phyloP scores from a whole-genome alignment of 768 basidiomycete species.

The Aureoboletus auriporus region DNA sequence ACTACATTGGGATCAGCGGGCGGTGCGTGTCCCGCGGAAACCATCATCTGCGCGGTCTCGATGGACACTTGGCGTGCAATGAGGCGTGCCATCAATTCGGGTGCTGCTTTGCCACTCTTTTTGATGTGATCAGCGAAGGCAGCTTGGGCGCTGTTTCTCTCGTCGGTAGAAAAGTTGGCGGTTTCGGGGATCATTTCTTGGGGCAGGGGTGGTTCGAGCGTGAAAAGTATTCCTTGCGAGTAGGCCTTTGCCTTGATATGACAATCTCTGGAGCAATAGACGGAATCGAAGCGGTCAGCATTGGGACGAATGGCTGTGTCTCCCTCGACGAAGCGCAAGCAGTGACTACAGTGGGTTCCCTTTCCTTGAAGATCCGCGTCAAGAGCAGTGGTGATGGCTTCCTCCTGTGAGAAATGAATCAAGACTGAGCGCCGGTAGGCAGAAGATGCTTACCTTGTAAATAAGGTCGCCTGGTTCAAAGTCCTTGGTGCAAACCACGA shows the following conservation, averaged over 20 bases:
- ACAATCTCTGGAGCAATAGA: conserved; percentile 74
- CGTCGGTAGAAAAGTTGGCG: conserved; percentile 33
- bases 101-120: conserved; percentile 40
- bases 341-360: conserved; percentile 70
- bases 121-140: conserved; percentile 55
- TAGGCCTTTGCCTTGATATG: conserved; percentile 50
- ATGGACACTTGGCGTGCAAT: conserved; percentile 66
- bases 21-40: conserved; percentile 16
- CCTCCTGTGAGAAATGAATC: conserved; percentile 48
- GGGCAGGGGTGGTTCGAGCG: conserved; percentile 59
- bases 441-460: conserved; percentile 52
- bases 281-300: conserved; percentile 50
- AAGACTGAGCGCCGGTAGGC: not conserved
- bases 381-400: conserved; percentile 65
- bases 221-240: conserved; percentile 70
- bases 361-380: conserved; percentile 67
- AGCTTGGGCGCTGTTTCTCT: conserved; percentile 55
- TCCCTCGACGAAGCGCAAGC: conserved; percentile 55
- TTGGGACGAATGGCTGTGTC: conserved; percentile 42
- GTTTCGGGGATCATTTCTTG: conserved; percentile 31
- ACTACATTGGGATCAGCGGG: conserved; percentile 13
- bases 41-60: conserved; percentile 57
- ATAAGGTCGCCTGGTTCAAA: conserved; percentile 69
- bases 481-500: conserved; percentile 63
- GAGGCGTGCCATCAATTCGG: conserved; percentile 65